These are phyloP conservation scores for Pythium dissotocum DNA, from an alignment of 352 stramenopile genomes.

Conservation along the genomic window DNA sequence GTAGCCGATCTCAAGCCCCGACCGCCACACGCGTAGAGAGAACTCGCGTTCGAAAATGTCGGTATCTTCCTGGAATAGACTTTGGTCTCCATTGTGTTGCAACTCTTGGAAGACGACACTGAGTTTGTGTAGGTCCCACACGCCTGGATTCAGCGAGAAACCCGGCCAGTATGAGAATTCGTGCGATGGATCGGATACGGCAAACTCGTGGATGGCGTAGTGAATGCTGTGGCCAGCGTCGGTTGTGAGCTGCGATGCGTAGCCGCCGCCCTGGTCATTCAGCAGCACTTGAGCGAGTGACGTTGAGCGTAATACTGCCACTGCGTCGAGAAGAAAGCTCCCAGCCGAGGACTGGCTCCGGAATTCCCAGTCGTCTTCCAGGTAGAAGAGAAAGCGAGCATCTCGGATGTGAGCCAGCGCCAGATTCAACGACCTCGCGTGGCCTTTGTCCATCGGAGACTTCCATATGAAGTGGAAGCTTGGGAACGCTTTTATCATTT, in stretches of 20 bases:
- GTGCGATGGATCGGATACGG: conserved; percentile 33
- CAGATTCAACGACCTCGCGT: conserved; percentile 55
- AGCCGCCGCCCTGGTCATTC: conserved; percentile 50
- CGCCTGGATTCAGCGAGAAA: conserved; percentile 61
- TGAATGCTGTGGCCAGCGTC: conserved; percentile 12
- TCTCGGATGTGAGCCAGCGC: conserved; percentile 28
- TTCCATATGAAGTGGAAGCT: conserved; percentile 44
- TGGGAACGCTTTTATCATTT: conserved; percentile 40
- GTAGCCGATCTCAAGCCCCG: conserved; percentile 35
- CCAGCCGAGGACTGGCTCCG: neutral
- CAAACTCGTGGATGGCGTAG: conserved; percentile 62
- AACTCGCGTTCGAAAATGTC: conserved; percentile 44
- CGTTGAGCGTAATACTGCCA: conserved; percentile 27
- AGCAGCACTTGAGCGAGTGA: conserved; percentile 44
- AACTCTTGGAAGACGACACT: neutral
- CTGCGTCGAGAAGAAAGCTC: conserved; percentile 26
- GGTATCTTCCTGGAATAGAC: conserved; percentile 29
- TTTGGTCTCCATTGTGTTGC: neutral
- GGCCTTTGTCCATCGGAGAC: conserved; percentile 31
- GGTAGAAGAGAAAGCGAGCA: conserved; percentile 52
- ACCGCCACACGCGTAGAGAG: conserved; percentile 33
- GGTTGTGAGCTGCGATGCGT: conserved; percentile 4
- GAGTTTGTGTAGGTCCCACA: conserved; percentile 45
- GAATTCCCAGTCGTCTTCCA: conserved; percentile 70
- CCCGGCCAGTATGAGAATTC: conserved; percentile 59